phyloP scores from a whole-genome alignment of 495 filamentous ascomycete species.

The Aspergillus ostianus region DNA sequence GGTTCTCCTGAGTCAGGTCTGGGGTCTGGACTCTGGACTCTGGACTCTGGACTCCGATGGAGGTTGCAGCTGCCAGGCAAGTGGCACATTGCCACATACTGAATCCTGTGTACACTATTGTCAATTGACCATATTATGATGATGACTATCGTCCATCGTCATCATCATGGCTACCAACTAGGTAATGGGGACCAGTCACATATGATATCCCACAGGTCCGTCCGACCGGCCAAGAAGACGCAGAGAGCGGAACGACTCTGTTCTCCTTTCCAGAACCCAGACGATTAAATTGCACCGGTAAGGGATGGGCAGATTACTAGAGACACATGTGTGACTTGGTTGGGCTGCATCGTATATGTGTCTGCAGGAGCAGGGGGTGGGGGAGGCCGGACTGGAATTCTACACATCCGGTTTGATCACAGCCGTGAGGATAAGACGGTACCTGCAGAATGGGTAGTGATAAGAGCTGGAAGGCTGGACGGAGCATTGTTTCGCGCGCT shows the following conservation, averaged over 20 bases:
- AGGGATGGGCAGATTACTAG: background rate
- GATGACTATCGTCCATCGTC: too few relatives aligned
- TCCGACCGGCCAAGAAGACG: background rate
- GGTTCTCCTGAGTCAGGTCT: background rate
- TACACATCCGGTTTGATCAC: conserved; percentile 2
- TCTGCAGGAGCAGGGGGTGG: conserved; percentile 8
- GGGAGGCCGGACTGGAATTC: background rate
- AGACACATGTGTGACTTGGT: conserved; percentile 12
- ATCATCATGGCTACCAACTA: background rate
- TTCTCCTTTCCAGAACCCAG: background rate
- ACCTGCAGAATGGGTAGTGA: background rate
- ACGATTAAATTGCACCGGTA: conserved; percentile 3
- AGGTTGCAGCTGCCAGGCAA: too few relatives aligned
- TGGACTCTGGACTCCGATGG: too few relatives aligned
- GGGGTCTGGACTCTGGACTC: too few relatives aligned
- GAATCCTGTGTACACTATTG: too few relatives aligned
- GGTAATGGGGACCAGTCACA: conserved; percentile 7
- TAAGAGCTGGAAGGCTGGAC: background rate
- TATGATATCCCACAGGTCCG: conserved; percentile 6
- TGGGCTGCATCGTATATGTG: background rate
- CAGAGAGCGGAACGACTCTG: background rate
- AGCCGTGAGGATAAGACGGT: background rate
- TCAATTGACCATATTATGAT: too few relatives aligned
- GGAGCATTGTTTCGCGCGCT: background rate
- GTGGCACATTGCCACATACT: too few relatives aligned